Conservation (phyloP, 106 monocot genomes). For the Phalaenopsis equestris region DNA sequence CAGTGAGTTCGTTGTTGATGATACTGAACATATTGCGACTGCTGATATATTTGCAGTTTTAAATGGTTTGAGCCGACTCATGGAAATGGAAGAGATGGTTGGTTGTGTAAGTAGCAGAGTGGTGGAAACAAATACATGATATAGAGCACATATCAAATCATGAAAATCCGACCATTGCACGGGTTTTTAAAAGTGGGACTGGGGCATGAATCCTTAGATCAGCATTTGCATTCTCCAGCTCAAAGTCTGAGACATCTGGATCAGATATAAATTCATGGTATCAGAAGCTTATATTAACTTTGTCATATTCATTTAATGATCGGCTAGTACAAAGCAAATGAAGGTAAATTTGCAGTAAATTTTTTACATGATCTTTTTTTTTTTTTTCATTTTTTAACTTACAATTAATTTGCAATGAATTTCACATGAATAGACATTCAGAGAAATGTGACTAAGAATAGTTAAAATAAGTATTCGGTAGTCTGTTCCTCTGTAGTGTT, state of each 20-base stretch:
- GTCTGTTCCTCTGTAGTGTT: background rate
- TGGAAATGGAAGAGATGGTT: constrained; percentile 7
- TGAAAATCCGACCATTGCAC: background rate
- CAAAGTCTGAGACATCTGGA: background rate
- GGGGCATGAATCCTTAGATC: background rate
- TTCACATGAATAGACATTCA: background rate
- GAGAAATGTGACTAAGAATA: background rate
- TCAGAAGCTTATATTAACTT: background rate
- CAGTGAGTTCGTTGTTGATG: constrained; percentile 37
- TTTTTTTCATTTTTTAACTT: background rate
- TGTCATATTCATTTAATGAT: background rate
- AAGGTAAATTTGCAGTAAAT: background rate
- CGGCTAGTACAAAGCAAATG: background rate
- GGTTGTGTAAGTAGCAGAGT: background rate
- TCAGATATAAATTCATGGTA: background rate
- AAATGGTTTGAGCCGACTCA: constrained; percentile 10
- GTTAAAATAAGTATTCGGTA: background rate
- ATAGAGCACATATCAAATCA: background rate
- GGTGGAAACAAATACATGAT: background rate
- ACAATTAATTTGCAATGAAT: too few species aligned
- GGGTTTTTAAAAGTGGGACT: background rate
- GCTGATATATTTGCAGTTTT: constrained; percentile 11
- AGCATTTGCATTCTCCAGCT: background rate
- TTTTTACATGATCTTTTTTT: background rate
- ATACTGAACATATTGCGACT: constrained; percentile 18